Evolutionary conservation across 2,329 filamentous ascomycete genomes (phyloP), one percentile per base, ranked within the genome.

Genomic region (Pyricularia sp.): DNA sequence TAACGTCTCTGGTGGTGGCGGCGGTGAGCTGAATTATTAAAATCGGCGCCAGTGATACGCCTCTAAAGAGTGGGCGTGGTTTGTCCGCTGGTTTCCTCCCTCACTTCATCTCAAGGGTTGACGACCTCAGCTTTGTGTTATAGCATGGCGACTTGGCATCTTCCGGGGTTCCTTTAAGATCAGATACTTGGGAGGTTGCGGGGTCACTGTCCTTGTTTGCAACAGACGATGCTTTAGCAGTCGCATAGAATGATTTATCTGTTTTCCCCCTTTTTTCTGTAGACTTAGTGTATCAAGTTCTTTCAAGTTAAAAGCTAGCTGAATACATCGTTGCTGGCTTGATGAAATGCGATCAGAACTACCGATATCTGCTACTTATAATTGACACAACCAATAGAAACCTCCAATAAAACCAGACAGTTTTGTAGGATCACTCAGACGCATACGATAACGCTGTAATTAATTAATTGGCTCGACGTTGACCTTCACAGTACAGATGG

Each of bases 1-100:
- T 81, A 94, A 96, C 64, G 90, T 91, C 69, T 88, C 88, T 55
- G 88, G 89, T 17, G 84, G 86, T 50, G 92, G 90, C 59, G 88
- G 90, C 59, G 91, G 92, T 31, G 94, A 97, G 81, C 82, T 98
- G 75, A 96, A 98, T 79, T 98, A 98, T 77, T 98, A 85, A 31
- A 36, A 20, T 5, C 6, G 25, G 28, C 23, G 28, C 10, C 30
- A 11, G 25, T 23, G n/a, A 28, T 6, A 20, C 26, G 12, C 17
- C 12, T 66, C 20, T 23, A 9, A 7, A 28, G 17, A 26, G 12
- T 4, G 17, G 33, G 9, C 23, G 28, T 55, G 42, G 42, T n/a
- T 12, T 55, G 42, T n/a, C 12, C 28, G 14, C 20, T 5, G 4
- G 17, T 66, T 20, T 66, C 7, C 7, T 30, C 26, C 28, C 30